Conservation (phyloP, 169 alveolate species). For the Plasmodium cynomolgi region DNA sequence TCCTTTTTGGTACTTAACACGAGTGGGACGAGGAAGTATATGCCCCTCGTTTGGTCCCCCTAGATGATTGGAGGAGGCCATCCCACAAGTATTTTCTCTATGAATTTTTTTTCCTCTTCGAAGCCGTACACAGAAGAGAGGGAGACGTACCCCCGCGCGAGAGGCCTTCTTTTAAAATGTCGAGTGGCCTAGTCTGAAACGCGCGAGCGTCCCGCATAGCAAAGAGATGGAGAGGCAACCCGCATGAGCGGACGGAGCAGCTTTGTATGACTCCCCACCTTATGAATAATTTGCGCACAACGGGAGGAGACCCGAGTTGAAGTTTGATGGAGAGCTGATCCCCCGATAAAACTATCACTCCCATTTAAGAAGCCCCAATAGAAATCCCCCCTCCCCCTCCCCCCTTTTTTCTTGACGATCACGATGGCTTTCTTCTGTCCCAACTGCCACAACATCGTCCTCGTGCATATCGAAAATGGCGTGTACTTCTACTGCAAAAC, state of each 20-base stretch:
- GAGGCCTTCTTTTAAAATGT: background rate
- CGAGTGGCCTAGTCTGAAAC: background rate
- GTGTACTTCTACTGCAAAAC: conserved; percentile 66
- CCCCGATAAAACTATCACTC: background rate
- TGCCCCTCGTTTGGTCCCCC: background rate
- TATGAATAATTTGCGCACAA: background rate
- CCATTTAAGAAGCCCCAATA: background rate
- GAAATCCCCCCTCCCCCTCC: background rate
- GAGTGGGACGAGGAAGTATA: background rate
- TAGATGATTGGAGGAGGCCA: background rate
- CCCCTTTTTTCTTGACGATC: background rate
- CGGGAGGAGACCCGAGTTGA: background rate
- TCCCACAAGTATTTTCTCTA: background rate
- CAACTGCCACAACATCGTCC: conserved; percentile 77
- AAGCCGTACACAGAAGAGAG: background rate
- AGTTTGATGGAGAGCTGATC: background rate
- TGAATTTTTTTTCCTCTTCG: background rate
- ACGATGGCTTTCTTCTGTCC: conserved; percentile 80
- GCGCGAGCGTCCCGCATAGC: background rate
- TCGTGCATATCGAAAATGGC: conserved; percentile 58
- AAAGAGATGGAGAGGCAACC: background rate
- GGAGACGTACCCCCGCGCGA: background rate
- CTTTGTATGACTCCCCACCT: background rate
- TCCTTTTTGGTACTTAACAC: background rate
- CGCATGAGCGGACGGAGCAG: background rate